phyloP scores from a whole-genome alignment of 31 red algal species.

The Odonthalia washingtoniensis region DNA sequence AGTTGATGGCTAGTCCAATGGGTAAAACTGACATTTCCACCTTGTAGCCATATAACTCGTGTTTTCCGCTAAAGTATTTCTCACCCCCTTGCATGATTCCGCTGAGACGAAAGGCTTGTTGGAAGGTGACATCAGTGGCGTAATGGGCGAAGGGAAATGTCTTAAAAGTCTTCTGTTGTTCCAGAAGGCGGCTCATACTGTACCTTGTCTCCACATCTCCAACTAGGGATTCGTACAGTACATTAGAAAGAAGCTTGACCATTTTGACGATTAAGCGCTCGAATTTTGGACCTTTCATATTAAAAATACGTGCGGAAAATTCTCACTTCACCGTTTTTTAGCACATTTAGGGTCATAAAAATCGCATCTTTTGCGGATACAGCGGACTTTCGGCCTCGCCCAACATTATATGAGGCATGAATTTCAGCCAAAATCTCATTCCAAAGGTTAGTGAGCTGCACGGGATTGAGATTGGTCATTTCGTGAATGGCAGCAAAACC shows the following conservation, averaged over 20 bases:
- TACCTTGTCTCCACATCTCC: neutral
- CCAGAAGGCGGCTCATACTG: neutral
- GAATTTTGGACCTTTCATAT: slow-evolving; percentile 32
- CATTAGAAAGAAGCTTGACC: neutral
- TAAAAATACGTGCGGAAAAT: slow-evolving; percentile 21
- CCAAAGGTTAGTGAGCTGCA: neutral
- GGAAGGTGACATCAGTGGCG: slow-evolving; percentile 41
- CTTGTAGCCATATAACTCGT: slow-evolving; percentile 44
- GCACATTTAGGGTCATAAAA: slow-evolving; percentile 31
- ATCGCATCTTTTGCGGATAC: slow-evolving; percentile 14
- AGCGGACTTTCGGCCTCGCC: neutral
- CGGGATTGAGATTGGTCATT: slow-evolving; percentile 9
- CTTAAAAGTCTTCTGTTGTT: slow-evolving; percentile 6
- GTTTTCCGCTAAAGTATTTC: slow-evolving; percentile 34
- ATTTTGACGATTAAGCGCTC: slow-evolving; percentile 24
- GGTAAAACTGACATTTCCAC: slow-evolving; percentile 52
- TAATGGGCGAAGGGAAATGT: slow-evolving; percentile 14
- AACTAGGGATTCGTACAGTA: neutral
- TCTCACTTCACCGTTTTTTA: slow-evolving; percentile 41
- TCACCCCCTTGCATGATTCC: slow-evolving; percentile 29
- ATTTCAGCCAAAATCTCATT: neutral
- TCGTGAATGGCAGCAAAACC: neutral
- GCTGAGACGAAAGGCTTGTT: slow-evolving; percentile 32
- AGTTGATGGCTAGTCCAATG: slow-evolving; percentile 32
- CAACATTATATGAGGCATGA: neutral